phyloP scores from a whole-genome alignment of 768 basidiomycete species.

The Lactarius psammicola region DNA sequence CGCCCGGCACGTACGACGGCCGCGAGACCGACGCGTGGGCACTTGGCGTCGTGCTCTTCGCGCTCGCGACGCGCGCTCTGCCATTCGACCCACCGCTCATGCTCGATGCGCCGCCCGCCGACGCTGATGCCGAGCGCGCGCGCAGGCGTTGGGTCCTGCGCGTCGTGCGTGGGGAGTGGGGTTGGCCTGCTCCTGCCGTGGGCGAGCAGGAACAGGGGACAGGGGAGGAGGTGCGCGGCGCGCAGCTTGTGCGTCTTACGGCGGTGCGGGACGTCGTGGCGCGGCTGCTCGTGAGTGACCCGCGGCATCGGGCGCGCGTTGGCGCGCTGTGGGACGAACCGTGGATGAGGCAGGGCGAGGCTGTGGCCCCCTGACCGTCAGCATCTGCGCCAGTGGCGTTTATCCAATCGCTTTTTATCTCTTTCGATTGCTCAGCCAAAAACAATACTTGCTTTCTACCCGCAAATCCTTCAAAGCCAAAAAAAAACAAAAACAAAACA shows the following conservation, averaged over 20 bases:
- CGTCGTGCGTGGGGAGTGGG: constrained; percentile 78
- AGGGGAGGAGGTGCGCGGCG: constrained; percentile 31
- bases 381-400: too few species aligned
- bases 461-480: neutral
- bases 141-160: constrained; percentile 63
- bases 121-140: constrained; percentile 40
- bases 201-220: too few species aligned
- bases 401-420: too few species aligned
- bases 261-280: constrained; percentile 57
- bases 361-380: neutral
- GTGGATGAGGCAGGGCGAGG: constrained; percentile 11
- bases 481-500: neutral
- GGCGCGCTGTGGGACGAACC: constrained; percentile 43
- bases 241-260: constrained; percentile 40
- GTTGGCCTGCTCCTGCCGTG: constrained; percentile 52
- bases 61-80: constrained; percentile 62
- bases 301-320: constrained; percentile 54
- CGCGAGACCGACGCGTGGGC: constrained; percentile 88
- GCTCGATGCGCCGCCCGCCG: constrained; percentile 31
- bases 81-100: constrained; percentile 56
- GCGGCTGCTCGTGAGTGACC: constrained; percentile 67
- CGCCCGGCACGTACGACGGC: constrained; percentile 68
- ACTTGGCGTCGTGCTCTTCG: constrained; percentile 83
- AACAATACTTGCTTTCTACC: too few species aligned
- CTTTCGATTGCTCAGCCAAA: too few species aligned